Evolutionary conservation across 148 eudicot species (phyloP), one percentile per base, ranked within the genome.

Genomic region (Vaccinium vitisidaea): DNA sequence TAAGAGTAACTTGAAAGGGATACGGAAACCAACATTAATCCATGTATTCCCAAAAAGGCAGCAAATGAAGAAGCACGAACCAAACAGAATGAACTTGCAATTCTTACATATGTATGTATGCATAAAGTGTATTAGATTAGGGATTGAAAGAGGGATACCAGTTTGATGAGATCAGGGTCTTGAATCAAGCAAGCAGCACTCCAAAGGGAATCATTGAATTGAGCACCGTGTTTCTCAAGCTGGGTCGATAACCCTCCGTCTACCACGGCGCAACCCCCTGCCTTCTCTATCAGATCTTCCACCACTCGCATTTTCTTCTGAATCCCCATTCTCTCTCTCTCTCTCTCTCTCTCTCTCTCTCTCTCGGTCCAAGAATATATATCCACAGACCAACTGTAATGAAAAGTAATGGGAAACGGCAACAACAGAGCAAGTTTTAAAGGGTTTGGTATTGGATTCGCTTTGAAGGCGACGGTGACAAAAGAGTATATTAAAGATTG

Each of bases 241-340:
- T 95, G 96, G 25, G 96, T 95, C 4, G 96, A 94, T 32, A 95
- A 87, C 23, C 98, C 98, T 0, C 98, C 98, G 58, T 93, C 98
- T 36, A 95, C 86, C 19, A 95, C 93, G 25, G 88, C 94, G 82
- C 96, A 95, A 36, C 96, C 98, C 5, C 98, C 96, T 2, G 95
- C 91, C 39, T 86, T 92, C 83, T 88, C 83, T 49, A 93, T 90
- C 27, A 92, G 85, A 88, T 94, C 93, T 49, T 93, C 91, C 52
- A 94, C 61, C 91, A 89, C 79, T 75, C 86, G 81, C 23, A 15
- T 82, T 1, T 49, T 86, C 58, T 85, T 90, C 89, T 85, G 82
- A 87, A 63, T 77, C 82, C 73, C 36, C 36, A 79, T 19, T 48
- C 39, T 36, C 39, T 36, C 39, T 36, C 39, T 36, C 36, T 25